phyloP scores from a whole-genome alignment of 1,139 yeast species.

The Sugiyamaella pinicola region DNA sequence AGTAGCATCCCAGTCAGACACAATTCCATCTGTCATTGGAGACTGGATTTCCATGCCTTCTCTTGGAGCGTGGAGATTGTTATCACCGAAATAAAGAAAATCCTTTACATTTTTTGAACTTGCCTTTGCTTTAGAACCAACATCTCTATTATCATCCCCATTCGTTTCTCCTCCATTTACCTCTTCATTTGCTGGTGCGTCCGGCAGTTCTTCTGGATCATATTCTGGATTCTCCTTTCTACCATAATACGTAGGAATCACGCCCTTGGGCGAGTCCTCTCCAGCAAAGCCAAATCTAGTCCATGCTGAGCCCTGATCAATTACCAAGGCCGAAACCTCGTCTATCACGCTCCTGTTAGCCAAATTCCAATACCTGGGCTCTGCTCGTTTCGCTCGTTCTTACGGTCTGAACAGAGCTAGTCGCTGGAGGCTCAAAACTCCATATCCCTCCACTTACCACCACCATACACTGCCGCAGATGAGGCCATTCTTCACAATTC shows the following conservation, averaged over 20 bases:
- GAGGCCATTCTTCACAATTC: conserved; percentile 22
- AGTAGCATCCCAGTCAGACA: conserved; percentile 50
- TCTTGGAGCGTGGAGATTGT: conserved; percentile 38
- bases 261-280: conserved; percentile 82
- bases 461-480: conserved; percentile 59
- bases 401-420: too few relatives aligned
- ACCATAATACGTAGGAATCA: conserved; percentile 60
- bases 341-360: conserved; percentile 43
- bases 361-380: too few relatives aligned
- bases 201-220: conserved; percentile 31
- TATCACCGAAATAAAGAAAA: conserved; percentile 38
- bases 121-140: not conserved
- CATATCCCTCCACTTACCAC: too few relatives aligned
- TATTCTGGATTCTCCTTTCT: conserved; percentile 24
- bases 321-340: conserved; percentile 86
- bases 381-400: too few relatives aligned
- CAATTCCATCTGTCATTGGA: conserved; percentile 45
- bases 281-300: conserved; percentile 94
- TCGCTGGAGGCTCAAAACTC: too few relatives aligned
- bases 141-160: not conserved
- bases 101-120: conserved; percentile 19
- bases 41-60: conserved; percentile 40
- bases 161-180: conserved; percentile 16
- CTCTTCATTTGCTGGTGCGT: conserved; percentile 18
- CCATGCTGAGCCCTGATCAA: conserved; percentile 85